Conservation (phyloP, 345 rosid species). For the Syzygium aqueum region DNA sequence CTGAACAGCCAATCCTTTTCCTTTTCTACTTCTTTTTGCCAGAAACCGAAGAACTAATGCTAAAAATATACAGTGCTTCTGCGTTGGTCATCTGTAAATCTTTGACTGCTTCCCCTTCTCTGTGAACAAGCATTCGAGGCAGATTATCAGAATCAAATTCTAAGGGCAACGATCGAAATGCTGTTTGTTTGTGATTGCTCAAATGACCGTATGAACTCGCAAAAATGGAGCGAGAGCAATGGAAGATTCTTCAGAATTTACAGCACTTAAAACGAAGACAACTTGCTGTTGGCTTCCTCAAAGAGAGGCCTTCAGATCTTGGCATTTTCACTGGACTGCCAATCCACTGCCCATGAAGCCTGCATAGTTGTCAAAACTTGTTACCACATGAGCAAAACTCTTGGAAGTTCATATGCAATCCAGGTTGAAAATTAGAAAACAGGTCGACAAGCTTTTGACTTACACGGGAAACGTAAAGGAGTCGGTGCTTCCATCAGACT, state of each 20-base stretch:
- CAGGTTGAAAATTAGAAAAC: background rate
- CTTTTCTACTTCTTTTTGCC: background rate
- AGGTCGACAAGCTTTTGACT: slow-evolving; percentile 4
- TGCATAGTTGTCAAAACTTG: slow-evolving; percentile 12
- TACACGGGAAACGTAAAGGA: slow-evolving; percentile 78
- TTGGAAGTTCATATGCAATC: background rate
- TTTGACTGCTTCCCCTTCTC: background rate
- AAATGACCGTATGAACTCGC: background rate
- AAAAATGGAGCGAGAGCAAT: background rate
- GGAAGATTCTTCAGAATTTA: slow-evolving; percentile 23
- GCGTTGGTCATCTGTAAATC: background rate
- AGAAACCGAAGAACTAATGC: background rate
- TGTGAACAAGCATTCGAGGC: background rate
- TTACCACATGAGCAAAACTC: background rate
- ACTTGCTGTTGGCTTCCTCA: slow-evolving; percentile 32
- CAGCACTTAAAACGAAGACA: slow-evolving; percentile 48
- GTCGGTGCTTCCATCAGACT: slow-evolving; percentile 44
- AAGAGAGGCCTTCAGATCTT: slow-evolving; percentile 30
- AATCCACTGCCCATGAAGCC: slow-evolving; percentile 55
- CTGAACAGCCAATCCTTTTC: background rate
- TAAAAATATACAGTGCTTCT: background rate
- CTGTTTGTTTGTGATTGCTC: background rate
- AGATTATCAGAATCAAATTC: background rate
- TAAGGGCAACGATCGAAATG: background rate
- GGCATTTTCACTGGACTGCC: slow-evolving; percentile 82